Base-by-base conservation (phyloP, 2,329 filamentous ascomycete species). In the Epichloe coenophiala region DNA sequence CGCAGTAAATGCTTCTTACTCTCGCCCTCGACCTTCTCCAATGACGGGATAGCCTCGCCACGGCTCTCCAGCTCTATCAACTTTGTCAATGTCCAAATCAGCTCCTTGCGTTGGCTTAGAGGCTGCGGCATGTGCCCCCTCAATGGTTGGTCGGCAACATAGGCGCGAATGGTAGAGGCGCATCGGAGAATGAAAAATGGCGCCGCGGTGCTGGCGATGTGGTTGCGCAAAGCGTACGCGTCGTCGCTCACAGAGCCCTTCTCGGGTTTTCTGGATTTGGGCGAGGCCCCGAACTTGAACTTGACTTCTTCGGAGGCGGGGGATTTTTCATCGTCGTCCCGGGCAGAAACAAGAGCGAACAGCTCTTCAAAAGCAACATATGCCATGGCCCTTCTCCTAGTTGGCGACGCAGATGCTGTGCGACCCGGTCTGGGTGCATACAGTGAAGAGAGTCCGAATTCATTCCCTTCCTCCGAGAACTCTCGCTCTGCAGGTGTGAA, bases 51-150 rank as follows among this genome's bases (percentile, higher is more conserved):
- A 0, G 86, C 84, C 4, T 77, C 75, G 1, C 81, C 77, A 56
- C 89, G 84, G 50, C 84, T 86, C 50, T 75, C 72, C 53, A 97
- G 69, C 17, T 74, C 72, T 1, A 86, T 77, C 36, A 95, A 71
- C 44, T 78, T 72, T 46, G 71, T 68, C 17, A 97, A 71, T 23
- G 90, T 74, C 60, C 86, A 84, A 4, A 86, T 63, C 11, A 98
- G 69, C 62, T 95, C 93, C 54, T 78, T 83, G 42, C 87, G 78
- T 61, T 95, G 87, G 8, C 81, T 83, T 5, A 88, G 72, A 0
- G 91, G 91, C 63, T 93, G 87, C 4, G 93, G 93, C 81, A 94
- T 93, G 47, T 83, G 78, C 0, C 93, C 90, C 13, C 93, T 77
- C 19, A 98, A 72, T 1, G 91, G 90, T 62, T 96, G 91, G 64